Evolutionary conservation across 805 yeast genomes (phyloP).

Genomic region (Kregervanrija delftensis): DNA sequence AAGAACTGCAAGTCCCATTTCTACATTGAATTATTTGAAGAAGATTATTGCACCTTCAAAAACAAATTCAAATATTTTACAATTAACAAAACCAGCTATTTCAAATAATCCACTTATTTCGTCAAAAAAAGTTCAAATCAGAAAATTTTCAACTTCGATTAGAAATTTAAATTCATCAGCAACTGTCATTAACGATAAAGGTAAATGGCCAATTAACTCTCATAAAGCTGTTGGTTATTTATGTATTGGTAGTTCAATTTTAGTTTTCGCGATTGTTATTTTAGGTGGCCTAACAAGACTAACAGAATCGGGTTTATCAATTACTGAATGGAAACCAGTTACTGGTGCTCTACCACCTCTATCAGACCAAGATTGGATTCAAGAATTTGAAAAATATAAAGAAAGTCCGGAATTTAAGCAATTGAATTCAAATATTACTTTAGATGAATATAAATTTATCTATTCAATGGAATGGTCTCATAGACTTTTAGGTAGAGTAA

Average conservation of each 20-base stretch:
- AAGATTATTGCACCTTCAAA: conserved; percentile 3
- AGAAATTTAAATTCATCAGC: conserved; percentile 3
- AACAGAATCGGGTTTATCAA: conserved; percentile 92
- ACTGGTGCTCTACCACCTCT: conserved; percentile 93
- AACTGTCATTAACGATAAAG: not conserved
- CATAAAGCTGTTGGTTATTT: conserved; percentile 73
- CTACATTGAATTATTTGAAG: not conserved
- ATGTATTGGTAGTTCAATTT: conserved; percentile 78
- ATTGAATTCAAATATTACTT: conserved; percentile 78
- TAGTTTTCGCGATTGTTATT: conserved; percentile 94
- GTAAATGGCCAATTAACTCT: conserved; percentile 36
- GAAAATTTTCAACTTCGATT: conserved; percentile 12
- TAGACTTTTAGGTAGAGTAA: conserved; percentile 83
- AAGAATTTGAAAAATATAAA: conserved; percentile 73
- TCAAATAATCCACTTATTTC: conserved; percentile 5
- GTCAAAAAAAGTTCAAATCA: conserved; percentile 4
- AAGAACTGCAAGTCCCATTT: conserved; percentile 1
- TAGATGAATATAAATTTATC: conserved; percentile 92
- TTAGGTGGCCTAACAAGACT: conserved; percentile 92
- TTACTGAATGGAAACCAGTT: conserved; percentile 98
- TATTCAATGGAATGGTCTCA: conserved; percentile 98
- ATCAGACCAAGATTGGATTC: conserved; percentile 74
- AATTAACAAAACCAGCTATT: no score
- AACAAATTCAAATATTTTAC: not conserved
- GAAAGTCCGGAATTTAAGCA: conserved; percentile 87